Evolutionary conservation across 768 basidiomycete species (phyloP).

Genomic region (Rhizopogon vesiculosus): DNA sequence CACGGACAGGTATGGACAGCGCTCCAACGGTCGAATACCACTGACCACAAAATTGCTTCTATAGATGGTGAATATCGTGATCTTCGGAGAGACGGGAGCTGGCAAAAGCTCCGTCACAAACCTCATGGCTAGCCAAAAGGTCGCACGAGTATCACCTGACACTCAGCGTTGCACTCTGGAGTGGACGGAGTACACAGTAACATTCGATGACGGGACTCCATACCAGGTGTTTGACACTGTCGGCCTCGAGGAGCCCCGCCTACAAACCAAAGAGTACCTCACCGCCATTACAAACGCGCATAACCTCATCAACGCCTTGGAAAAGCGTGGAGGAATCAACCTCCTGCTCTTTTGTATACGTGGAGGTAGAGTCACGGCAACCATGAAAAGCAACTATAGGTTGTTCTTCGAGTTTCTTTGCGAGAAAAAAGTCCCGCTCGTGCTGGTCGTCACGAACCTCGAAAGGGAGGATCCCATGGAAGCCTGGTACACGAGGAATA

Average conservation of each 20-base stretch:
- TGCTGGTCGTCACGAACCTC: slow-evolving; percentile 34
- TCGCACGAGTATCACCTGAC: slow-evolving; percentile 22
- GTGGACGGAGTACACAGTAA: slow-evolving; percentile 21
- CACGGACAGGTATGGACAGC: neutral
- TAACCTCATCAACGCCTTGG: slow-evolving; percentile 29
- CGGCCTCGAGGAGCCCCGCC: slow-evolving; percentile 28
- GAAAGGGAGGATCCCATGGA: slow-evolving; percentile 32
- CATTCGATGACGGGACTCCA: slow-evolving; percentile 13
- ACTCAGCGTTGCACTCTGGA: slow-evolving; percentile 35
- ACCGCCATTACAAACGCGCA: slow-evolving; percentile 25
- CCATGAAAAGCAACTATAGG: slow-evolving; percentile 34
- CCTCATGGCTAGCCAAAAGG: slow-evolving; percentile 20
- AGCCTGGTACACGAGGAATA: slow-evolving; percentile 29
- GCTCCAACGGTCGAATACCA: neutral
- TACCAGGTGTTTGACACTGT: slow-evolving; percentile 28
- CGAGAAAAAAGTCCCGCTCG: slow-evolving; percentile 24
- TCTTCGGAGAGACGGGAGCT: slow-evolving; percentile 41
- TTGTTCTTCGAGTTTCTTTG: slow-evolving; percentile 41
- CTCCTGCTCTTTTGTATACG: slow-evolving; percentile 39
- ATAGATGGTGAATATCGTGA: slow-evolving; percentile 29
- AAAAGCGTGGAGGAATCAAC: slow-evolving; percentile 28
- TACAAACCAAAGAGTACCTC: slow-evolving; percentile 20
- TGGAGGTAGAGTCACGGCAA: slow-evolving; percentile 34
- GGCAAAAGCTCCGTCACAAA: slow-evolving; percentile 32
- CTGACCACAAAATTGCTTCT: neutral